Evolutionary conservation across 192 early-diverging fungal genomes (phyloP), one percentile per base, ranked within the genome.

Genomic region (Lobosporangium transversale): DNA sequence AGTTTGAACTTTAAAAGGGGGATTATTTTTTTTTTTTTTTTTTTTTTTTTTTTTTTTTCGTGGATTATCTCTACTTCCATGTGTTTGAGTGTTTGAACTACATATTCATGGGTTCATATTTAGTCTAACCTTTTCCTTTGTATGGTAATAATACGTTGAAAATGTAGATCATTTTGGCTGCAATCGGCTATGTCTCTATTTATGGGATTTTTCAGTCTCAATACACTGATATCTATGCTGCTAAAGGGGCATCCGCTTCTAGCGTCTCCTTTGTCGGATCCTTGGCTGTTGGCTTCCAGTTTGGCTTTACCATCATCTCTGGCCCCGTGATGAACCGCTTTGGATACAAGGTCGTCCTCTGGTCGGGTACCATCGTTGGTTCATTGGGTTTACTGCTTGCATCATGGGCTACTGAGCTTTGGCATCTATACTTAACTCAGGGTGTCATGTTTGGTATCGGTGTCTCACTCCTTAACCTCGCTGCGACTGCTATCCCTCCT

Each of bases 361-460:
- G 68, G 68, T 56, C 59, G 17, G 68, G 68, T 20, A 47, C 51
- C 53, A 57, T 70, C 5, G 57, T 62, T 21, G 60, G 68, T 18
- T 70, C 68, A 12, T 60, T 70, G n/a, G 68, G 68, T 31, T 52
- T 70, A 23, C 37, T 70, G 26, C 43, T 70, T 2, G 68, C 68
- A 21, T 70, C 68, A 15, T 70, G 68, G 68, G 35, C 51, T 43
- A 70, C 53, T 18, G 20, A 70, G 47, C 68, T 70, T 17, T 70
- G 68, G 68, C 68, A 70, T 15, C 21, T 70, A 20, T 70, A 62
- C 47, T 17, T 70, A 20, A 70, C 68, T 14, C 68, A 70, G 23
- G 81, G 78, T 51, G 50, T 80, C 9, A 58, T 83, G 55, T 74
- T 75, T 36, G 81, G 81, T 30, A 78, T 80, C 23, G 78, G 78